Evolutionary conservation across 164 flowering plant species (phyloP).

Genomic region (Berberis thunbergii): DNA sequence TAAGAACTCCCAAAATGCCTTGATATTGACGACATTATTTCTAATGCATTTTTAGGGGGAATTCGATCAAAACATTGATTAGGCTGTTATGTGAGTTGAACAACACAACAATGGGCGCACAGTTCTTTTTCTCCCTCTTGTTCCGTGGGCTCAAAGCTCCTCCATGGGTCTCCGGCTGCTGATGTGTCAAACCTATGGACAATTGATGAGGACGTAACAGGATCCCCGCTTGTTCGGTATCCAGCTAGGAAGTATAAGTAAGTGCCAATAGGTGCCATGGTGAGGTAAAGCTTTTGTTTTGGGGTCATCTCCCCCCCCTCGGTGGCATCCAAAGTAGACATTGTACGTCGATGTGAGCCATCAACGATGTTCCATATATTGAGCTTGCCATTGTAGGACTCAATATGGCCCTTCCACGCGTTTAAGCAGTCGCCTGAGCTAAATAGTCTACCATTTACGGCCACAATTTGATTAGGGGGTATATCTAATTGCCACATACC

Average conservation of each 20-base stretch:
- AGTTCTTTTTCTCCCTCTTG: constrained; percentile 44
- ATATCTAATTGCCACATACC: constrained; percentile 59
- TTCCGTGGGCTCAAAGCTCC: constrained; percentile 37
- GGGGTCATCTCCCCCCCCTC: not conserved
- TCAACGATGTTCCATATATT: constrained; percentile 51
- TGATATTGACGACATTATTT: no score
- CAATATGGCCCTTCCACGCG: constrained; percentile 64
- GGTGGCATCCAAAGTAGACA: constrained; percentile 17
- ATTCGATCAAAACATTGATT: no score
- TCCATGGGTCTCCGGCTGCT: constrained; percentile 35
- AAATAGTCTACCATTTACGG: constrained; percentile 31
- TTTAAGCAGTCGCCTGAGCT: constrained; percentile 61
- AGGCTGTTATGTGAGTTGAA: constrained; percentile 13
- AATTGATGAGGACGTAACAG: constrained; percentile 20
- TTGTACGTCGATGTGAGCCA: constrained; percentile 24
- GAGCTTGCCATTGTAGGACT: constrained; percentile 35
- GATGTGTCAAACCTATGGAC: constrained; percentile 48
- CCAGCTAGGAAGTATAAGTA: constrained; percentile 50
- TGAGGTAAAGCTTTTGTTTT: constrained; percentile 26
- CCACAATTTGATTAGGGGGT: constrained; percentile 61
- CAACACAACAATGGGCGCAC: constrained; percentile 50
- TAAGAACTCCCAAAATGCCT: no score
- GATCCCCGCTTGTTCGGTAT: constrained; percentile 24
- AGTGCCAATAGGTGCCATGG: constrained; percentile 51
- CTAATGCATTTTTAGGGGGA: no score